Base-by-base conservation (phyloP, 2,329 filamentous ascomycete species). In the Botryotinia calthae region DNA sequence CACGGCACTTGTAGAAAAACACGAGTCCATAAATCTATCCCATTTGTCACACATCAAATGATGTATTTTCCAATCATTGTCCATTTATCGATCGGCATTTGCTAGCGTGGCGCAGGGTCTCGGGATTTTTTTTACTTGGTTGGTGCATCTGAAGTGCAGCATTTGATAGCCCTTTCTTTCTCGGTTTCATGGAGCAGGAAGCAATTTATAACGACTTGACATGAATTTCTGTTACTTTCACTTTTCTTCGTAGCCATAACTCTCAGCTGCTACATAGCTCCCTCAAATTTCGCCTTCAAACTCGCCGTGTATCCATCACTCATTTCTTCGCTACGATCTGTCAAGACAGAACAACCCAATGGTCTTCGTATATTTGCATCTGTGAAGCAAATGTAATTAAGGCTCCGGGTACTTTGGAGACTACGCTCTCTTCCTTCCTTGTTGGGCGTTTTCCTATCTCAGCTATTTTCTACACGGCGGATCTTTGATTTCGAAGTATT, bases 1-100 rank as follows among this genome's bases (percentile, higher is more conserved):
- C 65, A 42, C 48, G 65, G 34, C 25, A 56, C 22, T 42, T 31
- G 18, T 42, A 42, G 65, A 54, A 54, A 34, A 28, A 67, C 34
- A 67, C 28, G 12, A 42, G 48, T 22, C 16, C 65, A 67, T 34
- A 40, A 56, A 56, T 42, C 20, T 59, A 48, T 37, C 42, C 22
- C 48, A 58, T 64, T 59, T 44, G 61, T 70, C 51, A 71, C 72
- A 75, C 73, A 72, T 73, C 70, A 75, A 58, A 74, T 63, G 65
- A 74, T 63, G 61, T 66, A 31, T 71, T 63, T 31, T 46, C 46
- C 46, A 65, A 48, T 65, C 69, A 71, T 66, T 48, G 51, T 65
- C 37, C 44, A 63, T 42, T 56, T 65, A 56, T 67, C 16, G 46
- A 54, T 56, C 59, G 34, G 61, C 70, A 72, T 72, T 72, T 72